phyloP scores from a whole-genome alignment of 805 yeast species.

The Starmera amethionina region DNA sequence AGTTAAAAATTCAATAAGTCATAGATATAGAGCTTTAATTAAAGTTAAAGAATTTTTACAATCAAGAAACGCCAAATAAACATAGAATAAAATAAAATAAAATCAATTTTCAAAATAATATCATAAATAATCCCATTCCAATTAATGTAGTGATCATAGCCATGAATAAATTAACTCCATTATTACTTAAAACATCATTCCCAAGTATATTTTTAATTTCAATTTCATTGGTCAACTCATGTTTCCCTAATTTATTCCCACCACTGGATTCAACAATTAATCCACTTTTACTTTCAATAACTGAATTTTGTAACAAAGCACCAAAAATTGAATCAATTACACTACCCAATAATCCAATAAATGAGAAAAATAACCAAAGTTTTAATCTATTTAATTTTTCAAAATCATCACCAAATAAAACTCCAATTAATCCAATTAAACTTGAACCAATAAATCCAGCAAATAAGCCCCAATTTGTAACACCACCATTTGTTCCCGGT shows the following conservation, averaged over 20 bases:
- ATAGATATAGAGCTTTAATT: slow-evolving; percentile 75
- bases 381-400: slow-evolving; percentile 4
- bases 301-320: slow-evolving; percentile 28
- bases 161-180: slow-evolving; percentile 28
- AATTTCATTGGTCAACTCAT: slow-evolving; percentile 10
- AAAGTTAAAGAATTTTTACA: slow-evolving; percentile 51
- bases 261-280: slow-evolving; percentile 20
- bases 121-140: slow-evolving; percentile 18
- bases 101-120: neutral
- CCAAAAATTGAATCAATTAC: slow-evolving; percentile 33
- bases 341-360: slow-evolving; percentile 27
- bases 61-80: slow-evolving; percentile 1
- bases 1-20: slow-evolving; percentile 75
- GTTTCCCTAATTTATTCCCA: slow-evolving; percentile 25
- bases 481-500: slow-evolving; percentile 39
- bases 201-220: slow-evolving; percentile 22
- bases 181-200: slow-evolving; percentile 26
- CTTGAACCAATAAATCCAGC: slow-evolving; percentile 28
- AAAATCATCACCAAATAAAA: slow-evolving; percentile 14
- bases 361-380: slow-evolving; percentile 19
- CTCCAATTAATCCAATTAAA: slow-evolving; percentile 21
- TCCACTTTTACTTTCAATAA: slow-evolving; percentile 22
- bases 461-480: slow-evolving; percentile 24
- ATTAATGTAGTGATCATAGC: slow-evolving; percentile 20
- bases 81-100: slow-evolving; percentile 10